These are phyloP conservation scores for Lycium ferocissimum DNA, from an alignment of 257 asterid species.

Conservation along the genomic window DNA sequence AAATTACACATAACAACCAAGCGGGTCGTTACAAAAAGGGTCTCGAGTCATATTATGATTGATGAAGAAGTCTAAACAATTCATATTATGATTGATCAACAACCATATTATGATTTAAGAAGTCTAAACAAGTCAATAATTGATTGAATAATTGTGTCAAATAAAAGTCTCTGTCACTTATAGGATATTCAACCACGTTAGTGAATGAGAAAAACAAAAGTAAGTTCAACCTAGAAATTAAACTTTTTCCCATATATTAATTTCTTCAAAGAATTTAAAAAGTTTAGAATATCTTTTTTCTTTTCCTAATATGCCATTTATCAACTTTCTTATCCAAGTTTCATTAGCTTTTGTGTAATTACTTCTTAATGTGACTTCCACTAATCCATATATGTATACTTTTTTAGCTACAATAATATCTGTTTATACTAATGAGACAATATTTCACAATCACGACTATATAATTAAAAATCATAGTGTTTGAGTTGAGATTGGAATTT, in stretches of 20 bases:
- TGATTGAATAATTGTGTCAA: neutral
- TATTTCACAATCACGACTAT: neutral
- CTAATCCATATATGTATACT: neutral
- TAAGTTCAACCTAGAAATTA: neutral
- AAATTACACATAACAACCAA: no score
- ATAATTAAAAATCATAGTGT: neutral
- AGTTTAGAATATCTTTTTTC: no score
- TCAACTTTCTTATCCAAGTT: neutral
- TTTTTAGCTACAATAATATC: neutral
- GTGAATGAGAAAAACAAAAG: neutral
- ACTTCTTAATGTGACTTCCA: neutral
- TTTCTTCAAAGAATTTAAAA: neutral
- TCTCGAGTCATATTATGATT: neutral
- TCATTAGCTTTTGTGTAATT: neutral
- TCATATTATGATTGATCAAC: neutral
- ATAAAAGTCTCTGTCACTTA: neutral
- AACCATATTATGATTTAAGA: neutral
- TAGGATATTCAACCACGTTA: neutral
- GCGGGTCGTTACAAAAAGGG: neutral
- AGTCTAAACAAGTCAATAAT: conserved; percentile 7
- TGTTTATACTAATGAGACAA: neutral
- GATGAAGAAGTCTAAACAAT: neutral
- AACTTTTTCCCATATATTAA: no score
- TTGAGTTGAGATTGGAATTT: neutral
- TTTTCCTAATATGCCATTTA: neutral